These are phyloP conservation scores for Russula foetens DNA, from an alignment of 768 basidiomycete genomes.

Conservation along the genomic window DNA sequence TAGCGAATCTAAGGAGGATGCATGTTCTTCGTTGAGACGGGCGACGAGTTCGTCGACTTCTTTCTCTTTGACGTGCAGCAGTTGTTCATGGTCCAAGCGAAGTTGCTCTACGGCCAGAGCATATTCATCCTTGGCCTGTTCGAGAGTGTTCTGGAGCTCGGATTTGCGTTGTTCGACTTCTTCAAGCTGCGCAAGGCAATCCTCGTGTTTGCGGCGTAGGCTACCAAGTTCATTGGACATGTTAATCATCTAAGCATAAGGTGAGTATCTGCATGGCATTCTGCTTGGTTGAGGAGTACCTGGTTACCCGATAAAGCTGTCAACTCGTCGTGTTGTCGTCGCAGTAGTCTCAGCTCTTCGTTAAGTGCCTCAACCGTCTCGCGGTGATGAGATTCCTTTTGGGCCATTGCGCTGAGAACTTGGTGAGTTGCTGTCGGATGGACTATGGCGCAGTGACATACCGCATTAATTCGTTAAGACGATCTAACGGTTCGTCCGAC, in stretches of 20 bases:
- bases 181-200: slow-evolving; percentile 45
- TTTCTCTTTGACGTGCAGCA: slow-evolving; percentile 33
- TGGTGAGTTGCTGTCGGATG: slow-evolving; percentile 10
- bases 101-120: slow-evolving; percentile 40
- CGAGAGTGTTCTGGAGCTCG: slow-evolving; percentile 42
- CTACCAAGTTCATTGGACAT: slow-evolving; percentile 84
- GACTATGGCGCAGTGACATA: slow-evolving; percentile 32
- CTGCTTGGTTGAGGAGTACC: slow-evolving; percentile 35
- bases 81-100: slow-evolving; percentile 37
- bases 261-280: background rate
- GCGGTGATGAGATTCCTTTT: slow-evolving; percentile 87
- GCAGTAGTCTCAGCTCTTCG: slow-evolving; percentile 55
- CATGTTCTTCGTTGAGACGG: slow-evolving; percentile 44
- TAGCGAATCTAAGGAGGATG: slow-evolving; percentile 28
- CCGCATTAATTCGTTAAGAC: slow-evolving; percentile 90
- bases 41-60: slow-evolving; percentile 37
- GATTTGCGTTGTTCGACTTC: slow-evolving; percentile 49
- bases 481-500: slow-evolving; percentile 62
- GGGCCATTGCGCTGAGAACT: slow-evolving; percentile 79
- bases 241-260: slow-evolving; percentile 53
- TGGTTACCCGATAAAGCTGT: slow-evolving; percentile 78
- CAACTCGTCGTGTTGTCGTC: slow-evolving; percentile 76
- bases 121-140: slow-evolving; percentile 44
- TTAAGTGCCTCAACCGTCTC: slow-evolving; percentile 71
- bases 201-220: slow-evolving; percentile 52